A percentile compares a stretch with the other conserved stretches of the same genome.
Evolutionary conservation across 768 basidiomycete species (phyloP).

Genomic region (Kwoniella shandongensis): DNA sequence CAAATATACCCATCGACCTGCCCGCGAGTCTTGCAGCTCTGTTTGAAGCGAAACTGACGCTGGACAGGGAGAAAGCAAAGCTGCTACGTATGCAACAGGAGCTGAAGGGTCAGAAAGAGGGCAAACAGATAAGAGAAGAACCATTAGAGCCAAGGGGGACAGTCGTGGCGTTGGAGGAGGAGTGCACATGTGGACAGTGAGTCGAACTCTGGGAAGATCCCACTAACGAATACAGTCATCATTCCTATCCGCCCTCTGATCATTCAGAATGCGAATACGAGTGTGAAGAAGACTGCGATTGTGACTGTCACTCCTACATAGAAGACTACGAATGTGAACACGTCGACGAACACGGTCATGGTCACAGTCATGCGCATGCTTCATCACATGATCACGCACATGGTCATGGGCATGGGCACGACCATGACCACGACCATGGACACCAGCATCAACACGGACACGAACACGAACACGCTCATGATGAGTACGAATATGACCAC

Average conservation of each 20-base stretch:
- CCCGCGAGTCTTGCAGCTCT: constrained; percentile 49
- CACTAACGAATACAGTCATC: constrained; percentile 7
- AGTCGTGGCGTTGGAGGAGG: constrained; percentile 26
- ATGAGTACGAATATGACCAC: constrained; percentile 8
- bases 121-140: constrained; percentile 19
- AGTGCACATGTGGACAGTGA: constrained; percentile 41
- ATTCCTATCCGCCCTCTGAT: constrained; percentile 26
- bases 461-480: constrained; percentile 2
- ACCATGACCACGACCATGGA: constrained; percentile 13
- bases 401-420: constrained; percentile 4
- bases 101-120: constrained; percentile 43
- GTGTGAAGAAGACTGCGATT: constrained; percentile 39
- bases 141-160: constrained; percentile 18
- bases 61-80: constrained; percentile 50
- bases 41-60: constrained; percentile 48
- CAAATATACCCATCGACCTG: constrained; percentile 36
- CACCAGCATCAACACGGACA: constrained; percentile 21
- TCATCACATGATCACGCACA: constrained; percentile 20
- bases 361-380: constrained; percentile 24
- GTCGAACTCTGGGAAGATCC: constrained; percentile 1
- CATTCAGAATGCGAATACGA: constrained; percentile 36
- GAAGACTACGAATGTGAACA: constrained; percentile 25
- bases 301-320: constrained; percentile 25
- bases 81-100: constrained; percentile 48
- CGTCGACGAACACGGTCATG: constrained; percentile 26